These are phyloP conservation scores for Microsporum ferrugineum DNA, from an alignment of 2,329 filamentous ascomycete genomes.

Conservation along the genomic window DNA sequence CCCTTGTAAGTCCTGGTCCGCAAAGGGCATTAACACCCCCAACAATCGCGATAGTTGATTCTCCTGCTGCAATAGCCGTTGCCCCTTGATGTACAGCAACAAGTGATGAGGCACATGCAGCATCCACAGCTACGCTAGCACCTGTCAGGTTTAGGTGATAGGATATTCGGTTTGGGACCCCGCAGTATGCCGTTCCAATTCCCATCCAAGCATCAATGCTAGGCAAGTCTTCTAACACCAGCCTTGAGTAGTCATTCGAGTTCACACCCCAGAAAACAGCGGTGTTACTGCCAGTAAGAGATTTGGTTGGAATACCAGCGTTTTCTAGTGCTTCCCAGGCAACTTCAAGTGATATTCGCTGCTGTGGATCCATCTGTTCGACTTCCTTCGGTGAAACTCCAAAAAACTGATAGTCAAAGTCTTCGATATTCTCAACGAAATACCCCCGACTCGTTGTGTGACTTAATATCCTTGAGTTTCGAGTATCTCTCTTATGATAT, in stretches of 20 bases:
- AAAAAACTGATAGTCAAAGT: slow-evolving; percentile 20
- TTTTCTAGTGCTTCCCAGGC: slow-evolving; percentile 15
- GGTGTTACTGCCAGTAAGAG: slow-evolving; percentile 2
- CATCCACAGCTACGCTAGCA: slow-evolving; percentile 39
- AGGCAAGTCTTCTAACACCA: not conserved
- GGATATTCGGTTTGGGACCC: slow-evolving; percentile 16
- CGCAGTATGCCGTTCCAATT: slow-evolving; percentile 7
- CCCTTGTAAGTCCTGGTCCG: slow-evolving; percentile 8
- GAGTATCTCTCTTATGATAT: not conserved
- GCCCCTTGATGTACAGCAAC: slow-evolving; percentile 17
- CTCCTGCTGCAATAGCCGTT: slow-evolving; percentile 14
- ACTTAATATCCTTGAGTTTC: not conserved
- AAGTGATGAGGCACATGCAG: slow-evolving; percentile 21
- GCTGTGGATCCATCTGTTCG: slow-evolving; percentile 16
- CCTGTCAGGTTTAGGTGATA: slow-evolving; percentile 18
- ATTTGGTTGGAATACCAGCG: not conserved
- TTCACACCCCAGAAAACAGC: slow-evolving; percentile 7
- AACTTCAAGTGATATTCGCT: slow-evolving; percentile 17
- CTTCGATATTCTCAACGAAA: not conserved
- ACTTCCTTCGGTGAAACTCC: slow-evolving; percentile 13
- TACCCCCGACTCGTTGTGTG: not conserved
- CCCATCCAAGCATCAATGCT: not conserved
- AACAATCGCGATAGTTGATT: slow-evolving; percentile 15
- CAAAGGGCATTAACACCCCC: slow-evolving; percentile 8
- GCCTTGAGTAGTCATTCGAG: slow-evolving; percentile 12